Percentiles rank a stretch among this genome's conserved stretches.
Conservation (phyloP, 2,329 filamentous ascomycete species). For the Microcera coccophila region DNA sequence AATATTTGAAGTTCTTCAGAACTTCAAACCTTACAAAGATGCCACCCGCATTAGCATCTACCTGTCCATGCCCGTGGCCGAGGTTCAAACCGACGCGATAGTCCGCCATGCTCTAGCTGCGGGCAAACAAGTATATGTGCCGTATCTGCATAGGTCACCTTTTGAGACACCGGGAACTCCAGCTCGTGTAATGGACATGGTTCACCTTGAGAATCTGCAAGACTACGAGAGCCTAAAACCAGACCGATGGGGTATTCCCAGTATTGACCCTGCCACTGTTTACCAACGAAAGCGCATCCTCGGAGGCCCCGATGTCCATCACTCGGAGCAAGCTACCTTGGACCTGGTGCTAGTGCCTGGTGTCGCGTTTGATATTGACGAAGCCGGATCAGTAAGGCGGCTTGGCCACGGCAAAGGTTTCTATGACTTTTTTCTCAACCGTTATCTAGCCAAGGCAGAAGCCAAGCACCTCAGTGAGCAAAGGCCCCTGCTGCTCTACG, state of each 20-base stretch:
- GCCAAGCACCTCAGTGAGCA: slow-evolving; percentile 32
- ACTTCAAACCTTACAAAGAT: slow-evolving; percentile 68
- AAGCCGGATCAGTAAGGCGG: slow-evolving; percentile 58
- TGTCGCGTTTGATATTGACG: slow-evolving; percentile 76
- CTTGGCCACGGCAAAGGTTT: slow-evolving; percentile 95
- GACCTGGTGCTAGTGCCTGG: slow-evolving; percentile 91
- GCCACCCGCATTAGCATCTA: slow-evolving; percentile 80
- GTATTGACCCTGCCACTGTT: slow-evolving; percentile 64
- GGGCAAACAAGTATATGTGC: slow-evolving; percentile 87
- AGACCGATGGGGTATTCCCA: slow-evolving; percentile 96
- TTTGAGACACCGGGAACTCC: slow-evolving; percentile 51
- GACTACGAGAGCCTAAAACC: slow-evolving; percentile 75
- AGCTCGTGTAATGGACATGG: slow-evolving; percentile 84
- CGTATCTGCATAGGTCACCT: slow-evolving; percentile 70
- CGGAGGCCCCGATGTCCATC: slow-evolving; percentile 51
- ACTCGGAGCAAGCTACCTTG: slow-evolving; percentile 49
- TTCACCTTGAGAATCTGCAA: slow-evolving; percentile 65
- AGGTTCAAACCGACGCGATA: slow-evolving; percentile 79
- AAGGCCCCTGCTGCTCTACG: slow-evolving; percentile 56
- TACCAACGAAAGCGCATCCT: slow-evolving; percentile 67
- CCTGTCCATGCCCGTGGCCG: slow-evolving; percentile 84
- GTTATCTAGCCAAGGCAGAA: slow-evolving; percentile 54
- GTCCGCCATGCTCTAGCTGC: slow-evolving; percentile 72
- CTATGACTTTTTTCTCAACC: slow-evolving; percentile 88
- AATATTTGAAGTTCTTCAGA: slow-evolving; percentile 62